These are phyloP conservation scores for Monosporascus sp. DNA, from an alignment of 2,329 filamentous ascomycete genomes.

Conservation along the genomic window DNA sequence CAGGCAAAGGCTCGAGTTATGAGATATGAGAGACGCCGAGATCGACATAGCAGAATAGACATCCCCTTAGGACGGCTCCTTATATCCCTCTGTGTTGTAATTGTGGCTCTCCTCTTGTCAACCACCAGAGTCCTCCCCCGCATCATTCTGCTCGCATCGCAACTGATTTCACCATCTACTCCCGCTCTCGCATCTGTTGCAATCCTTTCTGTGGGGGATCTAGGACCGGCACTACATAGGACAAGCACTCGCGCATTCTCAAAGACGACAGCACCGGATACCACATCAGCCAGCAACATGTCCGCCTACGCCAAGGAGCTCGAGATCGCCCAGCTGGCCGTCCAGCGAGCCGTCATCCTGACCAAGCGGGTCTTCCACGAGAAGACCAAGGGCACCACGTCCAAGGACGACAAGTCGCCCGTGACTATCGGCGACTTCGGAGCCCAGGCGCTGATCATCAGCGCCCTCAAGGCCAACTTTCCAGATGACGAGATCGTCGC, in stretches of 20 bases:
- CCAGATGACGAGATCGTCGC: conserved; percentile 87
- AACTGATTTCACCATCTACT: conserved; percentile 9
- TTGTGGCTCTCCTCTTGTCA: conserved; percentile 22
- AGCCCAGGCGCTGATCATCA: conserved; percentile 92
- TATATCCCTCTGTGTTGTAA: conserved; percentile 17
- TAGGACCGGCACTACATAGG: too few species aligned
- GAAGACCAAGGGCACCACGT: conserved; percentile 88
- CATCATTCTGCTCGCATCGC: conserved; percentile 21
- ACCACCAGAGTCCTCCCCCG: conserved; percentile 22
- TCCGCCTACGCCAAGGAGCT: conserved; percentile 62
- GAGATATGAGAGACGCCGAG: background rate
- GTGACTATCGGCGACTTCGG: conserved; percentile 98
- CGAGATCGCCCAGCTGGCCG: conserved; percentile 67
- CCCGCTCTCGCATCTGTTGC: background rate
- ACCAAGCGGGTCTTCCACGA: conserved; percentile 78
- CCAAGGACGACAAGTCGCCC: conserved; percentile 92
- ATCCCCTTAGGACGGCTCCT: conserved; percentile 9
- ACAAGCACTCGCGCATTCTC: background rate
- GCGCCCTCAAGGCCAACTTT: conserved; percentile 83
- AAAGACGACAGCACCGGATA: background rate
- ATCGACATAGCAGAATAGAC: background rate
- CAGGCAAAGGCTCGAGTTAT: background rate
- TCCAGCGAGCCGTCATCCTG: conserved; percentile 67
- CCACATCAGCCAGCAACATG: conserved; percentile 19
- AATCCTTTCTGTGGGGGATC: background rate